Conservation (phyloP, 495 filamentous ascomycete species). For the Annulohypoxylon nitens region DNA sequence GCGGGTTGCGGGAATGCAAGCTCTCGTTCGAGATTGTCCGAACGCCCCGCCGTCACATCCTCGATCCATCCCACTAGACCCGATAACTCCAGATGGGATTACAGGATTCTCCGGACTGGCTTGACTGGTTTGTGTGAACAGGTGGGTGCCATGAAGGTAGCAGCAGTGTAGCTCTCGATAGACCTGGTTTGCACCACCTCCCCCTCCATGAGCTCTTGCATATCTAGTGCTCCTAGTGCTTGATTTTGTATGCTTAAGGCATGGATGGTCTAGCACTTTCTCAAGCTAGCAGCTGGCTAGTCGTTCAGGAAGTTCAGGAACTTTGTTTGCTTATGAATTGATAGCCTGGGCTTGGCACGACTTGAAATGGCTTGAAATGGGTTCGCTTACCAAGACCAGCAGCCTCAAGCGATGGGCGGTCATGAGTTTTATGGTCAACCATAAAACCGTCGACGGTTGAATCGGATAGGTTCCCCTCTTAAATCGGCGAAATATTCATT, state of each 20-base stretch:
- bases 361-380: conserved; percentile 5
- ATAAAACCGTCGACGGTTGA: conserved; percentile 12
- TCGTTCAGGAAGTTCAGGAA: neutral
- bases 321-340: conserved; percentile 18
- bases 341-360: conserved; percentile 9
- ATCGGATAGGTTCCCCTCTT: conserved; percentile 11
- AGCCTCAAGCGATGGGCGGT: conserved; percentile 1
- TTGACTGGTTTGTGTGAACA: conserved; percentile 6
- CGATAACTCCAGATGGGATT: conserved; percentile 43
- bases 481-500: conserved; percentile 13
- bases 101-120: conserved; percentile 27
- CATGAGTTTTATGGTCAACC: conserved; percentile 1
- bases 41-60: conserved; percentile 47
- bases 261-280: neutral
- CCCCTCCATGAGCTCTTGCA: neutral
- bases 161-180: conserved; percentile 18
- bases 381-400: conserved; percentile 2
- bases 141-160: conserved; percentile 19
- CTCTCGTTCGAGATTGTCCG: conserved; percentile 46
- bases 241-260: neutral
- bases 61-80: conserved; percentile 44
- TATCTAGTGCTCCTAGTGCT: conserved; percentile 1
- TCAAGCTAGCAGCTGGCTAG: neutral
- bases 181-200: conserved; percentile 25
- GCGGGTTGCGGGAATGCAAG: conserved; percentile 50